Base-by-base conservation (phyloP, 2,329 filamentous ascomycete genomes). In the Cercospora nicotianae region DNA sequence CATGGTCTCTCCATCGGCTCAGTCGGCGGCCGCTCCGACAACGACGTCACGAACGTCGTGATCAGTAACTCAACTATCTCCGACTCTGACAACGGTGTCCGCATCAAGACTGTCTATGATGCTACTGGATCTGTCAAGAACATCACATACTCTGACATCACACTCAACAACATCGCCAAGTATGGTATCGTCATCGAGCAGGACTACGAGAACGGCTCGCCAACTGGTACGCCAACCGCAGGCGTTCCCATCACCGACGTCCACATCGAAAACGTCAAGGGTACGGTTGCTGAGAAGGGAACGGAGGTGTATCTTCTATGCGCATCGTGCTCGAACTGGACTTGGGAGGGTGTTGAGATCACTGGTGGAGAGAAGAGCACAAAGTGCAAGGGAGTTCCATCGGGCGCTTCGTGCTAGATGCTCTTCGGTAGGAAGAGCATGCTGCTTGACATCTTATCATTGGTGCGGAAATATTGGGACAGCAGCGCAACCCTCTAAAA, bases 131-230 rank as follows among this genome's bases (percentile, higher is more conserved):
- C 79, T n/a, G 83, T 88, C 66, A 78, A 75, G 30, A 81, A 80
- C 64, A 79, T 89, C 33, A 86, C 83, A 1, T 89, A 87, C 79
- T 79, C 78, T 48, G 79, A 81, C 69, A 87, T 88, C 76, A 81
- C 79, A 1, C 79, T 88, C 1, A 81, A 78, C 48, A 76, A 77
- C 51, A 87, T 87, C 73, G 76, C 82, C 63, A 78, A 83, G 23
- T 87, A 87, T 74, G 86, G 84, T 55, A 83, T 89, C 67, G 80
- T 87, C 61, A 83, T 89, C 67, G 80, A 88, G 76, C 87, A 89
- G 79, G 85, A 87, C 75, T 88, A 87, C 72, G 77, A 82, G 72
- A 84, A 84, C 69, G 82, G 82, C 64, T 72, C 69, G 39, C 79
- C 80, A 5, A 82, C 80, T 57, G 80, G 80, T 16, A 77, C 72